Evolutionary conservation across 352 stramenopile genomes (phyloP).

Genomic region (Pythium rishiriense): DNA sequence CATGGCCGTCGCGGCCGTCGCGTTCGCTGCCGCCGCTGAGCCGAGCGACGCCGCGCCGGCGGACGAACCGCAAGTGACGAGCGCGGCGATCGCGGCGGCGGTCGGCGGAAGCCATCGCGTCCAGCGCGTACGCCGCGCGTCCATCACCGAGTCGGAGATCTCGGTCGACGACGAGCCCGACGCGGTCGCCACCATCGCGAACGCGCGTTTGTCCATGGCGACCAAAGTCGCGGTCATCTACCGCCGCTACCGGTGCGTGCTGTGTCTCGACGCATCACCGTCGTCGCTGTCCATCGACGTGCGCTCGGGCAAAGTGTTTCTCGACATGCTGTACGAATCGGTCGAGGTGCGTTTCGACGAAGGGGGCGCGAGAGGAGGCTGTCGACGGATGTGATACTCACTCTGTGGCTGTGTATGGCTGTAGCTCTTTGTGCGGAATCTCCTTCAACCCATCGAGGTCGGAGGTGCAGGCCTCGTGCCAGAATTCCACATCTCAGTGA

Average conservation of each 20-base stretch:
- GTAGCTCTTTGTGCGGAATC: slow-evolving; percentile 72
- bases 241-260: slow-evolving; percentile 74
- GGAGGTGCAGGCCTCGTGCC: slow-evolving; percentile 47
- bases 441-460: slow-evolving; percentile 63
- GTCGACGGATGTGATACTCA: not conserved
- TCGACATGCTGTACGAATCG: slow-evolving; percentile 81
- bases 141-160: slow-evolving; percentile 22
- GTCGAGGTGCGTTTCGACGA: slow-evolving; percentile 40
- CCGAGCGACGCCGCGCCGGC: not conserved
- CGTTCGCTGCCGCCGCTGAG: slow-evolving; percentile 18
- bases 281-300: slow-evolving; percentile 85
- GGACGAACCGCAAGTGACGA: not conserved
- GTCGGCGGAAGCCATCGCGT: not conserved
- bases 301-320: slow-evolving; percentile 64
- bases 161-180: slow-evolving; percentile 18
- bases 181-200: not conserved
- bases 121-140: slow-evolving; percentile 14
- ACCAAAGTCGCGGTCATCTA: slow-evolving; percentile 65
- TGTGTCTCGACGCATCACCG: slow-evolving; percentile 84
- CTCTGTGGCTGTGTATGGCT: slow-evolving; percentile 1
- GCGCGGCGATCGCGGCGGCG: no score
- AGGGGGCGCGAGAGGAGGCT: not conserved
- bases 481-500: slow-evolving; percentile 77
- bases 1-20: slow-evolving; percentile 64
- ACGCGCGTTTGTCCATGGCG: slow-evolving; percentile 43